Percentiles rank a stretch among this genome's conserved stretches.
Conservation (phyloP, 1,284 basidiomycete genomes). For the Boletus sp. region DNA sequence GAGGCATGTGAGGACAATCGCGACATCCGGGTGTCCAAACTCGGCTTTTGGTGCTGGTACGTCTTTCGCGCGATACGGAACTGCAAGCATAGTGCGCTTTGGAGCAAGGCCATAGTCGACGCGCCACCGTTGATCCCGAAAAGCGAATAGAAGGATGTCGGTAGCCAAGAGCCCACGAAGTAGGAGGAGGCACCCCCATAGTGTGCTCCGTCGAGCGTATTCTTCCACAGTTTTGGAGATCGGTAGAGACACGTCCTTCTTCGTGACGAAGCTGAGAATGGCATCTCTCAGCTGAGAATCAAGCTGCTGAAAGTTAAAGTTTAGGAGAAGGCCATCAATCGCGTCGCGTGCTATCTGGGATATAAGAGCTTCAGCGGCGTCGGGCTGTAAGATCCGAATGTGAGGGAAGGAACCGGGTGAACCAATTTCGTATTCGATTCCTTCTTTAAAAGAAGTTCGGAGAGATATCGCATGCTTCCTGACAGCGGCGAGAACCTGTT, state of each 20-base stretch:
- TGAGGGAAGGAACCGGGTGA: constrained; percentile 28
- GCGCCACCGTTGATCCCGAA: constrained; percentile 44
- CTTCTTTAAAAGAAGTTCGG: constrained; percentile 4
- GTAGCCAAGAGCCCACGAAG: constrained; percentile 42
- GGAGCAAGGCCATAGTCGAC: constrained; percentile 49
- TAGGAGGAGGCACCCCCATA: constrained; percentile 39
- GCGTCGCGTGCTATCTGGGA: constrained; percentile 21
- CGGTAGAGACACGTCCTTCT: neutral
- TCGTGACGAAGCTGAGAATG: constrained; percentile 21
- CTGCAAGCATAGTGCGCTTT: constrained; percentile 43
- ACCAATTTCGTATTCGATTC: constrained; percentile 9
- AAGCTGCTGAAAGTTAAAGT: constrained; percentile 19
- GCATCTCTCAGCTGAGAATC: constrained; percentile 12
- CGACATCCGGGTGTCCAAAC: constrained; percentile 52
- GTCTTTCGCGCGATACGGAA: constrained; percentile 52
- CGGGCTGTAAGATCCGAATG: constrained; percentile 31
- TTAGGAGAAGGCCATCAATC: constrained; percentile 22
- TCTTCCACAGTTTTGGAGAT: constrained; percentile 2
- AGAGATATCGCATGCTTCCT: constrained; percentile 12
- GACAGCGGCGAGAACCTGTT: constrained; percentile 36
- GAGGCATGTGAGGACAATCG: constrained; percentile 44
- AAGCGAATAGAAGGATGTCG: constrained; percentile 38
- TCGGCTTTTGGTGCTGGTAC: constrained; percentile 44
- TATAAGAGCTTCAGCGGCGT: neutral
- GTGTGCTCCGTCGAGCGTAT: constrained; percentile 7